Evolutionary conservation across 1,139 yeast species (phyloP).

Genomic region (Hemisphaericaspora xylofermentans): DNA sequence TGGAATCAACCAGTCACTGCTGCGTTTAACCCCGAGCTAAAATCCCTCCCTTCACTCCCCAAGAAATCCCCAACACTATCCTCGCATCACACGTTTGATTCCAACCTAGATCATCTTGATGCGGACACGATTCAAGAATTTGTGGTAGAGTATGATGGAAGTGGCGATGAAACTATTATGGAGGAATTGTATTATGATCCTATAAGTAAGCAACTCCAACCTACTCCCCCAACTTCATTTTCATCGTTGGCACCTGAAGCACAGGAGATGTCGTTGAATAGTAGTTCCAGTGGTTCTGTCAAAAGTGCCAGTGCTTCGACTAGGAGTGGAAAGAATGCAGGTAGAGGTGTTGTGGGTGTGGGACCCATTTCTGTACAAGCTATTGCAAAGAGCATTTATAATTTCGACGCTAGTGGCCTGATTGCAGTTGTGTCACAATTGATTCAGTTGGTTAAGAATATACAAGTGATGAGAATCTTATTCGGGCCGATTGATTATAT

Average conservation of each 20-base stretch:
- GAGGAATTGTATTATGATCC: conserved; percentile 37
- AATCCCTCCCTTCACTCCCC: not conserved
- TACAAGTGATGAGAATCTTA: conserved; percentile 37
- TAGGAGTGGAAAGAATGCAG: not conserved
- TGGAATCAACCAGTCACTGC: conserved; percentile 39
- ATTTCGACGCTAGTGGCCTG: conserved; percentile 15
- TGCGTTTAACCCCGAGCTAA: not conserved
- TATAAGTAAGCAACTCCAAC: conserved; percentile 32
- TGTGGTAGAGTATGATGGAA: conserved; percentile 33
- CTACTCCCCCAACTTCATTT: conserved; percentile 33
- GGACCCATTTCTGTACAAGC: not conserved
- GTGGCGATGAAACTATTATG: conserved; percentile 21
- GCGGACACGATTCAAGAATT: conserved; percentile 23
- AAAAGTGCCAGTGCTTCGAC: not conserved
- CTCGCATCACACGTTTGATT: not conserved
- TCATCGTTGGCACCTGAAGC: conserved; percentile 18
- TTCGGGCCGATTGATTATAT: conserved; percentile 47
- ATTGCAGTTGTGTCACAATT: conserved; percentile 28
- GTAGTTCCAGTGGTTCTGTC: not conserved
- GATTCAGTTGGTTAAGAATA: conserved; percentile 34
- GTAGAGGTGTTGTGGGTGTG: not conserved
- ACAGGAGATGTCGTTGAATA: not conserved
- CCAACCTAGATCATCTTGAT: not conserved
- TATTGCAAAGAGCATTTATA: not conserved
- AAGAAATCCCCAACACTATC: not conserved